These are phyloP conservation scores for Dichotomopilus funicola DNA, from an alignment of 2,329 filamentous ascomycete species.

Conservation along the genomic window DNA sequence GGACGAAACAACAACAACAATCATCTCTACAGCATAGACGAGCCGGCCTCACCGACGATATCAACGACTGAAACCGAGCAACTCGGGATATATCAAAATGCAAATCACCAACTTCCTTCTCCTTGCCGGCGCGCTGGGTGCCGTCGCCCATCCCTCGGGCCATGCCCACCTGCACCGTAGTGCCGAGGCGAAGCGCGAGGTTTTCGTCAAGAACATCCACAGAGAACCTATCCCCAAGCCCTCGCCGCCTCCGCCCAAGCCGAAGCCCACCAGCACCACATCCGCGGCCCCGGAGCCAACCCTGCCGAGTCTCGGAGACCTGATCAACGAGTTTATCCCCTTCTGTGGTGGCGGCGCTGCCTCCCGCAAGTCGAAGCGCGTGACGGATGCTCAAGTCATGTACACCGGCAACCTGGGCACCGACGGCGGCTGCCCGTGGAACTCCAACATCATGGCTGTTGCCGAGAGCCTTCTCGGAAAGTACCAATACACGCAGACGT, in stretches of 20 bases:
- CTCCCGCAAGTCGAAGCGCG: constrained; percentile 36
- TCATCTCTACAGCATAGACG: no score
- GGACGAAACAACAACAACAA: no score
- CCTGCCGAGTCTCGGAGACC: background rate
- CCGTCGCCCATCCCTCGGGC: constrained; percentile 30
- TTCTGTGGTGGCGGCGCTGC: constrained; percentile 29
- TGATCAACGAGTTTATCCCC: constrained; percentile 20
- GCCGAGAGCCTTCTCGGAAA: constrained; percentile 29
- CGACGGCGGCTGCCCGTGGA: constrained; percentile 30
- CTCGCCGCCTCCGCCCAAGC: background rate
- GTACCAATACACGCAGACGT: constrained; percentile 41
- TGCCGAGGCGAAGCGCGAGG: constrained; percentile 24
- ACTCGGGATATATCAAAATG: constrained; percentile 16
- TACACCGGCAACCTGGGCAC: constrained; percentile 43
- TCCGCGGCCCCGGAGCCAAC: constrained; percentile 12
- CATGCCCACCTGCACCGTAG: constrained; percentile 33
- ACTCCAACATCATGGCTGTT: constrained; percentile 48
- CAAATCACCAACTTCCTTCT: constrained; percentile 25
- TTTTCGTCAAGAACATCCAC: constrained; percentile 26
- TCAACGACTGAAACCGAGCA: constrained; percentile 1
- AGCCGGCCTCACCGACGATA: background rate
- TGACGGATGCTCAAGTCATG: constrained; percentile 40
- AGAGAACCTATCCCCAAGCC: constrained; percentile 17
- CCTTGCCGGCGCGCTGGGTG: constrained; percentile 29
- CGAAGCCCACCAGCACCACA: constrained; percentile 11